Percentiles rank a stretch among this genome's conserved stretches.
Evolutionary conservation across 176 grass and related monocot genomes (phyloP).

Genomic region (Alopecurus myosuroides): DNA sequence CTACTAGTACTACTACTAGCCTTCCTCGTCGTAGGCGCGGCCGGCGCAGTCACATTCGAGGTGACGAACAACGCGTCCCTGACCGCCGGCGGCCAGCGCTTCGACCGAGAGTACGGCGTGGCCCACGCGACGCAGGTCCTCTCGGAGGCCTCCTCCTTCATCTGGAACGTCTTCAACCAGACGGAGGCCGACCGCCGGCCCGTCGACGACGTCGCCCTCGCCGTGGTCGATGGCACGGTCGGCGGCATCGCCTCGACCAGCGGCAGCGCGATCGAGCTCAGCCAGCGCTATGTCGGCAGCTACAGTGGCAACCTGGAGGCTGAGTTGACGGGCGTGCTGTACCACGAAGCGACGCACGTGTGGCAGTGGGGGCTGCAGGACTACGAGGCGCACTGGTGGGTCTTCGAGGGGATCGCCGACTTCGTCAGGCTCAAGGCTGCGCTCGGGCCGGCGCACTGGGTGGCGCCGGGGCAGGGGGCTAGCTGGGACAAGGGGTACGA

Average conservation of each 20-base stretch:
- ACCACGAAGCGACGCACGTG: slow-evolving; percentile 3
- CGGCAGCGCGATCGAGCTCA: background rate
- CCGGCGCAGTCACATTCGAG: background rate
- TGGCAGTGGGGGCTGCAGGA: background rate
- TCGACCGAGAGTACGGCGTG: background rate
- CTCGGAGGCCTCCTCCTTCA: background rate
- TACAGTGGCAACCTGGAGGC: background rate
- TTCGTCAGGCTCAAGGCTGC: background rate
- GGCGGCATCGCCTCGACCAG: background rate
- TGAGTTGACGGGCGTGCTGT: slow-evolving; percentile 30
- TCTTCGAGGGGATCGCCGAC: slow-evolving; percentile 9
- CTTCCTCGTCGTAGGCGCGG: background rate
- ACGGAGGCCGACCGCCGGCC: background rate
- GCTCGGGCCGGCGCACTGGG: background rate
- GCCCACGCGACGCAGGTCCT: background rate
- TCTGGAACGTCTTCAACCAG: background rate
- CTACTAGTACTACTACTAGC: background rate
- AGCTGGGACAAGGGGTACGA: slow-evolving; percentile 1
- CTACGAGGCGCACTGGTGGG: slow-evolving; percentile 9
- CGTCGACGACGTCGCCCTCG: background rate
- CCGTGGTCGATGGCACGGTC: background rate
- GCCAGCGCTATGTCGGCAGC: background rate
- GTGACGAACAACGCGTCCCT: slow-evolving; percentile 40
- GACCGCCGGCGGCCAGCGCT: slow-evolving; percentile 37
- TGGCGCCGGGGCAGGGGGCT: background rate